These are phyloP conservation scores for Isoetes taiwanensis DNA, from an alignment of 75 land plant genomes.

Conservation along the genomic window DNA sequence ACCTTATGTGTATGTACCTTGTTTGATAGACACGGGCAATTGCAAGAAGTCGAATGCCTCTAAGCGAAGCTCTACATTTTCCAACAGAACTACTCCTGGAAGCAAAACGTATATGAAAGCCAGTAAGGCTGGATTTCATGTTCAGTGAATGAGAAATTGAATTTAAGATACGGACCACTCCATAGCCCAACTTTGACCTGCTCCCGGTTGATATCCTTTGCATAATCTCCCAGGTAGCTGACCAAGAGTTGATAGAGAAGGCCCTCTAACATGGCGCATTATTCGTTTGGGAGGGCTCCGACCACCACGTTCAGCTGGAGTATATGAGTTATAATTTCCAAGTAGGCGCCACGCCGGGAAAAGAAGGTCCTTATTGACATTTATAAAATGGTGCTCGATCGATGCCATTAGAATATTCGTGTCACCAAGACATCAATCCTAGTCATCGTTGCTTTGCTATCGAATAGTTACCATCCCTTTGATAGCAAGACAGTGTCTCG, in stretches of 20 bases:
- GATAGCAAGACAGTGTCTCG: no score
- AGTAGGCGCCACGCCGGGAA: no score
- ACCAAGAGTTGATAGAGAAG: conserved; percentile 56
- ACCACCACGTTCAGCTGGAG: no score
- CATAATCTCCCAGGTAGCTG: conserved; percentile 65
- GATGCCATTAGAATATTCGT: no score
- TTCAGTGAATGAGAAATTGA: neutral
- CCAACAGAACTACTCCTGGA: conserved; percentile 63
- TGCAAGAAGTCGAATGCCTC: conserved; percentile 97
- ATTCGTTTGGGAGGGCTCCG: no score
- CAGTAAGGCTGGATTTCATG: neutral
- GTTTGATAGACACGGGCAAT: conserved; percentile 70
- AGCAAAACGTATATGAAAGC: neutral
- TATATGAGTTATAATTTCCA: no score
- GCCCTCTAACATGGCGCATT: conserved; percentile 96
- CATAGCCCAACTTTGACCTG: conserved; percentile 80
- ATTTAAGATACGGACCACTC: conserved; percentile 40
- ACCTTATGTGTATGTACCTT: conserved; percentile 32
- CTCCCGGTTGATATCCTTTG: conserved; percentile 78
- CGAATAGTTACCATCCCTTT: no score
- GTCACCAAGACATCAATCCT: no score
- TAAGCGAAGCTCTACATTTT: conserved; percentile 68
- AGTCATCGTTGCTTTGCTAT: no score
- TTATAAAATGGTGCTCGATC: no score
- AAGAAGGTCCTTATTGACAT: no score